A percentile compares a stretch with the other conserved stretches of the same genome.
phyloP scores from a whole-genome alignment of 73 alveolate genomes.

The Tetrahymena elliotti region DNA sequence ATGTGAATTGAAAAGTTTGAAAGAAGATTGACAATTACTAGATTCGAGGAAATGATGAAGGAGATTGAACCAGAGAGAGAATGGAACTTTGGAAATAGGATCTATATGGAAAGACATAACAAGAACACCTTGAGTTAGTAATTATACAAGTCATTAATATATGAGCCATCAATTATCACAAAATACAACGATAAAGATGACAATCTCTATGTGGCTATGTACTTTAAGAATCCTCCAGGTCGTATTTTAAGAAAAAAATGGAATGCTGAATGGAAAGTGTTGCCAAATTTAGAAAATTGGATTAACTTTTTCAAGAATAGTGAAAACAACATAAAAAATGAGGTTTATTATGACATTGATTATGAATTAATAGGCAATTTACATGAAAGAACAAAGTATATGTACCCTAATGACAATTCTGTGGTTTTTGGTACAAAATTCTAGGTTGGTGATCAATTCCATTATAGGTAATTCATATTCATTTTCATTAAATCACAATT shows the following conservation, averaged over 20 bases:
- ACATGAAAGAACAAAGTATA: conserved; percentile 62
- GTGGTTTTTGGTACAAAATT: conserved; percentile 58
- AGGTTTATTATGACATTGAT: conserved; percentile 65
- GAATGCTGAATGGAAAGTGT: conserved; percentile 73
- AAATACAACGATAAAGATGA: conserved; percentile 69
- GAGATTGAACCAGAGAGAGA: conserved; percentile 53
- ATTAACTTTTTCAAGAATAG: conserved; percentile 32
- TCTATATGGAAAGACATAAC: conserved; percentile 57
- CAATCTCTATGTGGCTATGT: conserved; percentile 55
- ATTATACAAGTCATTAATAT: conserved; percentile 52
- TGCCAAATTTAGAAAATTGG: conserved; percentile 80
- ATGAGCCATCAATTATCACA: conserved; percentile 60
- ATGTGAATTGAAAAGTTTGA: conserved; percentile 38
- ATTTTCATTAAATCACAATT: background rate
- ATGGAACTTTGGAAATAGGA: conserved; percentile 63
- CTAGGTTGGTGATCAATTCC: conserved; percentile 48
- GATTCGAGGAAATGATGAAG: conserved; percentile 52
- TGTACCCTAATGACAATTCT: conserved; percentile 92
- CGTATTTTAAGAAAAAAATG: conserved; percentile 50
- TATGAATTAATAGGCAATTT: conserved; percentile 71
- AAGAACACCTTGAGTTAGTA: conserved; percentile 47
- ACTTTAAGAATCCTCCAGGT: conserved; percentile 52
- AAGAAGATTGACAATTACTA: conserved; percentile 49
- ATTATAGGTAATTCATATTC: background rate
- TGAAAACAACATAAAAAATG: conserved; percentile 14